Conservation (phyloP, 768 basidiomycete species). For the Pleurotus tuber-regium region DNA sequence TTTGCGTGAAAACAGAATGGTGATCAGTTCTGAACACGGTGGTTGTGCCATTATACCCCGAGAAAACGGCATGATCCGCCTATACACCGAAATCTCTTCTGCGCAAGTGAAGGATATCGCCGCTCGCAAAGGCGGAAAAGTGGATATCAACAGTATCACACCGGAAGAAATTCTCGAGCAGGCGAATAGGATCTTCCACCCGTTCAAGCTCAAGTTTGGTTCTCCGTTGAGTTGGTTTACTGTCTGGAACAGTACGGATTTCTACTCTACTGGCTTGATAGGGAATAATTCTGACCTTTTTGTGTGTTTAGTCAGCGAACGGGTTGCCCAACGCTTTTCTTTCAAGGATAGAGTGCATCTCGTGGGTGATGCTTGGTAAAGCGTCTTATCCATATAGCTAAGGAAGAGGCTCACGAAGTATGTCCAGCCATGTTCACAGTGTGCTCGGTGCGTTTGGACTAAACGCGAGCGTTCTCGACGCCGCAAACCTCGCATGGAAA, state of each 20-base stretch:
- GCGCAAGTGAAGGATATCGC: neutral
- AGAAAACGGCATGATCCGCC: neutral
- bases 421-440: neutral
- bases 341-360: neutral
- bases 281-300: neutral
- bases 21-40: neutral
- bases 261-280: neutral
- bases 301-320: slow-evolving; percentile 1
- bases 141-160: neutral
- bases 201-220: neutral
- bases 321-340: neutral
- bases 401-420: neutral
- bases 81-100: neutral
- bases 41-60: neutral
- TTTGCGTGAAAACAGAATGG: too few species aligned
- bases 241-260: neutral
- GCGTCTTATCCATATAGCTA: neutral
- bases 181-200: neutral
- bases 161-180: neutral
- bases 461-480: neutral
- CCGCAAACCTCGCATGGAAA: neutral
- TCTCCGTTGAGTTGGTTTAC: neutral
- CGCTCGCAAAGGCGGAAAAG: neutral
- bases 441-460: neutral
- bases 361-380: neutral